Conservation (phyloP, 2,329 filamentous ascomycete genomes). For the Alternaria brassicicola region DNA sequence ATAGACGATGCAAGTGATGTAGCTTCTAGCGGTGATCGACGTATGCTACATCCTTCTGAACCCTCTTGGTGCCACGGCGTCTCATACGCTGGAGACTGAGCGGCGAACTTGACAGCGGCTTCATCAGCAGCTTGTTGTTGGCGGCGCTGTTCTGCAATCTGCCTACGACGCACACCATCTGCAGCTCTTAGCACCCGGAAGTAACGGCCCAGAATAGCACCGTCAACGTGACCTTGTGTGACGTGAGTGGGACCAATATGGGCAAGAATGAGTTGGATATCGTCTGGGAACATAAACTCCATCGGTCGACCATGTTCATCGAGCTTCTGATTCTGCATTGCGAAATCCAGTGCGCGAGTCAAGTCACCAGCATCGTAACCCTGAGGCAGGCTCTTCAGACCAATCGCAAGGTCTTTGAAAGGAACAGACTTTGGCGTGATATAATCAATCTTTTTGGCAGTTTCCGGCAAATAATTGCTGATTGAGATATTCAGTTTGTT, state of each 20-base stretch:
- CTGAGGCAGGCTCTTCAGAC: conserved; percentile 29
- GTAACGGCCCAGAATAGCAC: conserved; percentile 2
- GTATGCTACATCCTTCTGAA: background rate
- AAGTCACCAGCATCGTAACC: conserved; percentile 31
- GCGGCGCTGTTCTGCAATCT: background rate
- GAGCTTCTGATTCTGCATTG: conserved; percentile 12
- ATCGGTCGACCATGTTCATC: background rate
- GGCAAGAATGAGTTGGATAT: conserved; percentile 23
- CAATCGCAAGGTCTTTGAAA: conserved; percentile 25
- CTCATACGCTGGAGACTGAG: background rate
- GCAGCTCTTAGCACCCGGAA: background rate
- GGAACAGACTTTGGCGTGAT: conserved; percentile 9
- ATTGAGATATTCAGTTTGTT: conserved; percentile 1
- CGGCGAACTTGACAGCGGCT: background rate
- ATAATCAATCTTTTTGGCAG: background rate
- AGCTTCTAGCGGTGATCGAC: no score
- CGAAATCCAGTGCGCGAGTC: conserved; percentile 30
- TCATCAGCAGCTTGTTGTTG: background rate
- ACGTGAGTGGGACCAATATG: conserved; percentile 7
- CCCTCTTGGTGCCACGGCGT: background rate
- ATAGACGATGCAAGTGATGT: background rate
- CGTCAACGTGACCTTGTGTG: conserved; percentile 5
- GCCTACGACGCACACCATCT: background rate
- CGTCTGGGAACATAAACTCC: conserved; percentile 29
- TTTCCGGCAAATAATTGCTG: conserved; percentile 15